Percentiles rank a stretch among this genome's conserved stretches.
These are phyloP conservation scores for Xylaria grammica DNA, from an alignment of 495 filamentous ascomycete species.

Conservation along the genomic window DNA sequence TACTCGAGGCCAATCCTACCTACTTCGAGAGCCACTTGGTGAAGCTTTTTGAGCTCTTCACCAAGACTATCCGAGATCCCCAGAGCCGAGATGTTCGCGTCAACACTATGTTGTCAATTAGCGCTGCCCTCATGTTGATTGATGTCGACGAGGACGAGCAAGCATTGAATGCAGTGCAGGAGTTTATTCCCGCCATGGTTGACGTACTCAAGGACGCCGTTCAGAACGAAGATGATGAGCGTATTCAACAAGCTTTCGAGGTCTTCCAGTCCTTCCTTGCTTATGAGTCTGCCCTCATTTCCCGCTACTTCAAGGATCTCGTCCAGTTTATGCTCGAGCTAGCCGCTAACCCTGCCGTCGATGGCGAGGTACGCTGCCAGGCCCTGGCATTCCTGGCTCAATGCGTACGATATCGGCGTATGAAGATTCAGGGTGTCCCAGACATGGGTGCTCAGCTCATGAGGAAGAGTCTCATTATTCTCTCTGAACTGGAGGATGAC, in stretches of 20 bases:
- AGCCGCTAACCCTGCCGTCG: slow-evolving; percentile 70
- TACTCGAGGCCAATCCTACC: slow-evolving; percentile 84
- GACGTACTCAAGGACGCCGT: slow-evolving; percentile 83
- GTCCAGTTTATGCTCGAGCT: slow-evolving; percentile 94
- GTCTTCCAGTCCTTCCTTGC: slow-evolving; percentile 96
- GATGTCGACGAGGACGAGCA: slow-evolving; percentile 82
- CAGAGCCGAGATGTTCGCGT: slow-evolving; percentile 90
- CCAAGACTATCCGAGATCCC: slow-evolving; percentile 84
- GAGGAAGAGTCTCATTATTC: slow-evolving; percentile 80
- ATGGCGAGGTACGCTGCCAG: slow-evolving; percentile 86
- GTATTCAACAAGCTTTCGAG: slow-evolving; percentile 87
- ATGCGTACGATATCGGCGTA: slow-evolving; percentile 85
- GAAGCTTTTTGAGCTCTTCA: slow-evolving; percentile 82
- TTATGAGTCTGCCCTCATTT: slow-evolving; percentile 83
- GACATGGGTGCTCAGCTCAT: slow-evolving; percentile 84
- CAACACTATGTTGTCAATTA: slow-evolving; percentile 93
- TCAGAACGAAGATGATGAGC: slow-evolving; percentile 79
- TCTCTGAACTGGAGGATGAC: slow-evolving; percentile 81
- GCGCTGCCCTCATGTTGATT: slow-evolving; percentile 84
- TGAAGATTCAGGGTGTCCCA: slow-evolving; percentile 87
- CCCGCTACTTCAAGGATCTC: slow-evolving; percentile 85
- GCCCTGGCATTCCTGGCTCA: slow-evolving; percentile 94
- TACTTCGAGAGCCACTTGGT: slow-evolving; percentile 75
- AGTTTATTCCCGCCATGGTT: slow-evolving; percentile 85
- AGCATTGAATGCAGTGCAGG: slow-evolving; percentile 73